Base-by-base conservation (phyloP, 1,139 yeast species). In the Yamadazyma atlantica region DNA sequence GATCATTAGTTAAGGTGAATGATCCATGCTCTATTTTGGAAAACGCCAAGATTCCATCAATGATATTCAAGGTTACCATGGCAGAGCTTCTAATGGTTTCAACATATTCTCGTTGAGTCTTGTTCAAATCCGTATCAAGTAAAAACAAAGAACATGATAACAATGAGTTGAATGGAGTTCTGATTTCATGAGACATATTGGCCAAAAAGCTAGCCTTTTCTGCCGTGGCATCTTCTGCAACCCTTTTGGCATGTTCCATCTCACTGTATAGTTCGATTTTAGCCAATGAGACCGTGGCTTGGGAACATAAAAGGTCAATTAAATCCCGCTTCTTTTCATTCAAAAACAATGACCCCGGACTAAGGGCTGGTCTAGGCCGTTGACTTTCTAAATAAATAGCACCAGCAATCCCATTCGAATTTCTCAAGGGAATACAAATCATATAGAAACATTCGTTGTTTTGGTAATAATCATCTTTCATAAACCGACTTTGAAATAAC, bases 221-320 rank as follows among this genome's bases (percentile, higher is more conserved):
- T 4, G 75, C 77, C 0, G 80, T 77, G 1, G 82, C 82, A 38
- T 74, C 80, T 46, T 77, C 82, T 0, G 82, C 82, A 2, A 79
- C 74, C 42, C 65, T 61, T 50, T 74, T 76, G 4, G 82, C 81
- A 18, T 69, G 43, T 47, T 71, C 76, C 72, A 77, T 73, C 46
- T 73, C 77, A 9, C 64, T 55, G 46, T 75, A 75, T 13, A 77
- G 53, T 25, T 64, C 61, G 0, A 78, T 71, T 41, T 77, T 76
- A 16, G 71, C 73, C 24, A 77, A 56, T 1, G 81, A 70, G 16
- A 76, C 78, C 0, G 79, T 76, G 4, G 80, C 80, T 48, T 76
- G 82, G 0, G 78, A 67, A 43, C 80, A 71, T 32, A 77, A 57
- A 40, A 77, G 57, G 13, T 63, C 64, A n/a, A 73, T 55, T 32